Evolutionary conservation across 192 early-diverging fungal species (phyloP), one percentile per base, ranked within the genome.

Genomic region (Backusella mclennaniae): DNA sequence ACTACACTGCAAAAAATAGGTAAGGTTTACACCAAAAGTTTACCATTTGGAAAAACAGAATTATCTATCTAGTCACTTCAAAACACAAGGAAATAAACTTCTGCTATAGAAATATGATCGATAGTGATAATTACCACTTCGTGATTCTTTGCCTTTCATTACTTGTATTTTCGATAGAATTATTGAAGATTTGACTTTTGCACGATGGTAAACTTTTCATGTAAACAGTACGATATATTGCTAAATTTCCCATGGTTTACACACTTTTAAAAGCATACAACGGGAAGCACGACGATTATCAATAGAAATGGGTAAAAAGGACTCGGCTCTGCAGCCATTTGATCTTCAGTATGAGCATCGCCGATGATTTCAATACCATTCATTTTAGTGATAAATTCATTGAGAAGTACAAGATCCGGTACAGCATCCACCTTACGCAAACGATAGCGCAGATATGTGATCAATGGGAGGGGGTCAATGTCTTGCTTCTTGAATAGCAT

Each of bases 371-470:
- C 88, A 36, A 94, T 84, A 31, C 95, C 95, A 35, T 85, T 78
- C 89, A 96, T 92, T 63, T 90, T 89, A 0, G 83, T 83, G 15
- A 96, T 83, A 3, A 96, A 70, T 71, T 96, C 93, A 15, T 87
- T 85, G n/a, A 96, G 69, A 35, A 96, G 80, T 35, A 91, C 74
- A 11, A 96, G 75, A 72, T 95, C 93, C 21, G 56, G 44, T 19
- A 86, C 82, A 1, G 89, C 73, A 33, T 86, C 85, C 15, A 85
- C 78, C 5, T 80, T 29, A 7, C 80, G 79, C n/a, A 96, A 77
- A 46, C 91, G 90, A 56, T 86, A 86, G 26, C 86, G 76, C 35
- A 95, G 74, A 52, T 91, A 94, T 35, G 89, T 84, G 23, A 96
- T 68, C 9, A 93, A 67, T 0, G 88, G 91, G 0, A 72, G 73